A percentile compares a stretch with the other conserved stretches of the same genome.
Evolutionary conservation across 257 asterid genomes (phyloP).

Genomic region (Solanum rostratum): DNA sequence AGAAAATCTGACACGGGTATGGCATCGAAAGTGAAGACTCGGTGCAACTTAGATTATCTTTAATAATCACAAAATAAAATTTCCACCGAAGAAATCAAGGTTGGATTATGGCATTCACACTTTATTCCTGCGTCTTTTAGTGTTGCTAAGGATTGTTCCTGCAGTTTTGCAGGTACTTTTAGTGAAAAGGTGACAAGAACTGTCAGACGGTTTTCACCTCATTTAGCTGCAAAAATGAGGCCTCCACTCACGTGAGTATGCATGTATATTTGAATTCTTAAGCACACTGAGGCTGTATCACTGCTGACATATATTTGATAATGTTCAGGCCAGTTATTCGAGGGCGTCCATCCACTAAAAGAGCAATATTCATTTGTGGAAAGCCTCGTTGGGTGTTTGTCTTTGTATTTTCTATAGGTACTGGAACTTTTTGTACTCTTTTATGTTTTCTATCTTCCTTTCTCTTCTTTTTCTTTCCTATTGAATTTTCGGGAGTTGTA

Average conservation of each 20-base stretch:
- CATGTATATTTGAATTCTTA: background rate
- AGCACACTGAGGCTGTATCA: background rate
- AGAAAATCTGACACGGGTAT: no score
- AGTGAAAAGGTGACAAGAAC: slow-evolving; percentile 88
- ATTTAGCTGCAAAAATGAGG: slow-evolving; percentile 95
- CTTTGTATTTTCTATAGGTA: slow-evolving; percentile 48
- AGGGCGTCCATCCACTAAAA: slow-evolving; percentile 86
- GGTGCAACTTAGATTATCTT: background rate
- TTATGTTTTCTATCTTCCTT: background rate
- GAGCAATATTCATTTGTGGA: slow-evolving; percentile 80
- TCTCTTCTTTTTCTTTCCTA: background rate
- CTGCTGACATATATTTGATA: slow-evolving; percentile 12
- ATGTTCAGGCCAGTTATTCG: slow-evolving; percentile 78
- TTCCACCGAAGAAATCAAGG: background rate
- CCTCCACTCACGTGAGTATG: slow-evolving; percentile 78
- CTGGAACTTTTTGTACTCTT: background rate
- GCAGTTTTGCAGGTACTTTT: slow-evolving; percentile 90
- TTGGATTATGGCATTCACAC: background rate
- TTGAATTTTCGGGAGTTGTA: background rate
- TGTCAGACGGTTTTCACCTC: slow-evolving; percentile 87
- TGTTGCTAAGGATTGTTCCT: slow-evolving; percentile 16
- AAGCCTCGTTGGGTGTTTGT: slow-evolving; percentile 90
- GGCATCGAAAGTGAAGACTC: no score
- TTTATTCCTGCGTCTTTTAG: slow-evolving; percentile 1
- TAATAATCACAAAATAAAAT: background rate